Percentiles rank a stretch among this genome's conserved stretches.
Evolutionary conservation across 1,284 basidiomycete species (phyloP).

Genomic region (Papiliotrema laurentii): DNA sequence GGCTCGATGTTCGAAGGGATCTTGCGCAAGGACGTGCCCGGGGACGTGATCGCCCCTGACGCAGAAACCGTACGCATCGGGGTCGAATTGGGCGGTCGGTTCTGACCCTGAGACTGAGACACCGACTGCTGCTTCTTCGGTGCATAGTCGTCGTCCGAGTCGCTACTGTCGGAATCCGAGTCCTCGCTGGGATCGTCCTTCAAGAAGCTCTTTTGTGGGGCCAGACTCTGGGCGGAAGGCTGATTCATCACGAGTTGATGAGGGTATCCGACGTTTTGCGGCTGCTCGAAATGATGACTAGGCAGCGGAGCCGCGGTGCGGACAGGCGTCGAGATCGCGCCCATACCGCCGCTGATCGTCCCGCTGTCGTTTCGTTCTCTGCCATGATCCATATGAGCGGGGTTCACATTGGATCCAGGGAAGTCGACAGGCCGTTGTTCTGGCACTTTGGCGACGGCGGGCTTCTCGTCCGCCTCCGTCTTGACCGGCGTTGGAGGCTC

Average conservation of each 20-base stretch:
- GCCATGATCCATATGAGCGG: too few species aligned
- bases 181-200: constrained; percentile 9
- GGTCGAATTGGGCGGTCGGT: constrained; percentile 1
- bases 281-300: too few species aligned
- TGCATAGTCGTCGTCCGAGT: constrained; percentile 10
- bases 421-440: too few species aligned
- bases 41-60: constrained; percentile 6
- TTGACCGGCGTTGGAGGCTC: background rate
- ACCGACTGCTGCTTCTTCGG: background rate
- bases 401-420: too few species aligned
- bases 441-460: too few species aligned
- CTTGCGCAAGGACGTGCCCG: constrained; percentile 2
- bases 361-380: too few species aligned
- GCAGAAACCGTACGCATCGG: constrained; percentile 7
- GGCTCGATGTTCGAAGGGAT: constrained; percentile 38
- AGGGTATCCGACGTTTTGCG: background rate
- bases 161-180: constrained; percentile 22
- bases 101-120: too few species aligned
- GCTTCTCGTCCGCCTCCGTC: background rate
- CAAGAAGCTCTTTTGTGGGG: background rate
- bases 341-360: background rate
- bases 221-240: background rate
- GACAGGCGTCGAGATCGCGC: background rate
- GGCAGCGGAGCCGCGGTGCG: too few species aligned
- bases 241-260: background rate